A percentile compares a stretch with the other conserved stretches of the same genome.
These are phyloP conservation scores for Crepidotus variabilis DNA, from an alignment of 768 basidiomycete species.

Conservation along the genomic window DNA sequence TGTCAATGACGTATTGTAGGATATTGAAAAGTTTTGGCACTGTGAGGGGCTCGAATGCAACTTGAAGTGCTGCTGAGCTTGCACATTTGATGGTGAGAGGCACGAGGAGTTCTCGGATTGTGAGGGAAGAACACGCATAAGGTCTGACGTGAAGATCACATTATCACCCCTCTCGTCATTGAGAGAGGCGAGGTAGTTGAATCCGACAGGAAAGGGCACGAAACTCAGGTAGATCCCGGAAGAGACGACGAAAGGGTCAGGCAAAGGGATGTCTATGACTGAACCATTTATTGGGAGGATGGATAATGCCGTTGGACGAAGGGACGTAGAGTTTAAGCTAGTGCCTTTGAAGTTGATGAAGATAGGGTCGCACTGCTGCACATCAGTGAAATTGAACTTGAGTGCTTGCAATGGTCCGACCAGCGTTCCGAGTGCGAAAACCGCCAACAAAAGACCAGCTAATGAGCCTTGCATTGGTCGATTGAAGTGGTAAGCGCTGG, in stretches of 20 bases:
- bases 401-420: slow-evolving; percentile 32
- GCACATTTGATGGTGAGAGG: slow-evolving; percentile 17
- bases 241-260: slow-evolving; percentile 28
- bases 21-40: slow-evolving; percentile 46
- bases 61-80: slow-evolving; percentile 24
- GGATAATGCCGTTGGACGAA: slow-evolving; percentile 41
- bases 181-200: slow-evolving; percentile 52
- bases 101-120: slow-evolving; percentile 36
- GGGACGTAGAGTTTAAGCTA: slow-evolving; percentile 30
- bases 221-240: slow-evolving; percentile 44
- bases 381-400: slow-evolving; percentile 36
- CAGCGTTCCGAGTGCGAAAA: slow-evolving; percentile 36
- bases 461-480: not conserved
- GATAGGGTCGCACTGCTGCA: slow-evolving; percentile 52
- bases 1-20: slow-evolving; percentile 31
- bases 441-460: not conserved
- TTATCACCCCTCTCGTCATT: slow-evolving; percentile 40
- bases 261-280: slow-evolving; percentile 45
- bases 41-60: slow-evolving; percentile 34
- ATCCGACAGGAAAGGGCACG: slow-evolving; percentile 46
- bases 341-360: slow-evolving; percentile 34
- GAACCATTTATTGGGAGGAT: slow-evolving; percentile 52
- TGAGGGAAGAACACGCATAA: slow-evolving; percentile 41
- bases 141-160: slow-evolving; percentile 41
- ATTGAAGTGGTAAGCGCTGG: slow-evolving; percentile 16